Conservation (phyloP, 2,329 filamentous ascomycete genomes). For the Cytospora mali region DNA sequence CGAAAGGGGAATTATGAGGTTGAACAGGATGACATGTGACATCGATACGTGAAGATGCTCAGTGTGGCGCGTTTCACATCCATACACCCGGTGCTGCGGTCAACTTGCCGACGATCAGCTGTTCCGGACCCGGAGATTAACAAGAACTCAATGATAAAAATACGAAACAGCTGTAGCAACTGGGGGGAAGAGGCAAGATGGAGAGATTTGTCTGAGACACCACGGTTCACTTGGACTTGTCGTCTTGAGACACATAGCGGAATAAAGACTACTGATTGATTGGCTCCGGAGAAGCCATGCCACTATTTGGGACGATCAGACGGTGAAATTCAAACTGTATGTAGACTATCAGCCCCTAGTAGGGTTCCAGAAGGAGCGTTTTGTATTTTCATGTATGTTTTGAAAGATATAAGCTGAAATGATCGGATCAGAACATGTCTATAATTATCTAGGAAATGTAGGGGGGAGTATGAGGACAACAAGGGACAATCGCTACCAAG, state of each 20-base stretch:
- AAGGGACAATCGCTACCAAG: not conserved
- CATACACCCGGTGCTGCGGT: too few species aligned
- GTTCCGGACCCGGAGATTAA: not conserved
- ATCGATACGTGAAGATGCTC: not conserved
- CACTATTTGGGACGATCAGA: not conserved
- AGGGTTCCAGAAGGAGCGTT: not conserved
- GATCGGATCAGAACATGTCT: not conserved
- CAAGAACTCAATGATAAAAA: not conserved
- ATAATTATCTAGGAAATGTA: too few species aligned
- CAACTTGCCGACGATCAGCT: not conserved
- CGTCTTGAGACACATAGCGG: not conserved
- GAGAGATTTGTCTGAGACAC: not conserved
- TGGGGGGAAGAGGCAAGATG: not conserved
- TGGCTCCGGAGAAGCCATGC: not conserved
- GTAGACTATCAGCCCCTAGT: not conserved
- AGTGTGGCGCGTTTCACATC: not conserved
- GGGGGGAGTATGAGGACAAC: too few species aligned
- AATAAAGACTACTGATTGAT: not conserved
- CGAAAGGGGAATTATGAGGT: not conserved
- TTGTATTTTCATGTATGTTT: not conserved
- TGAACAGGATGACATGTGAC: slow-evolving; percentile 20
- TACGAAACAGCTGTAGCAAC: not conserved
- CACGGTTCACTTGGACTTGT: not conserved
- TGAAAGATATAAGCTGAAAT: not conserved
- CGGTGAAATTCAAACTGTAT: not conserved